Conservation (phyloP, 2,329 filamentous ascomycete genomes). For the Apiospora aurea region DNA sequence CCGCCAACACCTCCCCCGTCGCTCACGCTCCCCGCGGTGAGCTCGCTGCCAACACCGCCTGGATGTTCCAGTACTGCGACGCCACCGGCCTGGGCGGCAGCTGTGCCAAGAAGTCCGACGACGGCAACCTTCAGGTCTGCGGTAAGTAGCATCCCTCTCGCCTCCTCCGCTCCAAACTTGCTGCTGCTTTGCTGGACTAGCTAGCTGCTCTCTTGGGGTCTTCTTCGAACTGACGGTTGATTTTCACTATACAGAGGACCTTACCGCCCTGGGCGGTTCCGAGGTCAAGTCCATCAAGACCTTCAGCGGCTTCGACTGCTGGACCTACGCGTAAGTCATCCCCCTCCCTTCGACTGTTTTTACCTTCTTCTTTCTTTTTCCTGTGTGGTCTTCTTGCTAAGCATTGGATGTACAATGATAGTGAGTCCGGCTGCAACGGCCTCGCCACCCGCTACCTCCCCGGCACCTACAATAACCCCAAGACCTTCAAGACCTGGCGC, state of each 20-base stretch:
- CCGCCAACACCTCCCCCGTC: neutral
- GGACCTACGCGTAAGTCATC: slow-evolving; percentile 11
- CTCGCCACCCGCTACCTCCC: neutral
- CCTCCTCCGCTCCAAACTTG: neutral
- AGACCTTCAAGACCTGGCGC: neutral
- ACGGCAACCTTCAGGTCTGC: neutral
- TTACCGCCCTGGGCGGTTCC: neutral
- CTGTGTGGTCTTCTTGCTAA: neutral
- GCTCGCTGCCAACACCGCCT: neutral
- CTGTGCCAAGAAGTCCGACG: neutral
- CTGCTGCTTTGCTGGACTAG: no score
- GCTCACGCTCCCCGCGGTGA: neutral
- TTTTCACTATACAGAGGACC: neutral
- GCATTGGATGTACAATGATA: neutral
- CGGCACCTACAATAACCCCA: slow-evolving; percentile 4
- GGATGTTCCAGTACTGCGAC: slow-evolving; percentile 4
- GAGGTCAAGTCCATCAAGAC: neutral
- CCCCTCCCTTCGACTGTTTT: neutral
- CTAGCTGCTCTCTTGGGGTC: neutral
- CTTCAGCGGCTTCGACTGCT: neutral
- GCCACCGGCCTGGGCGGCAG: neutral
- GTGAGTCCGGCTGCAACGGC: neutral
- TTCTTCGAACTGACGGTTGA: neutral
- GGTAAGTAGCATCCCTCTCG: neutral
- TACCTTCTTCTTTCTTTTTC: neutral